Base-by-base conservation (phyloP, 2,329 filamentous ascomycete species). In the Xylariaceae sp. region DNA sequence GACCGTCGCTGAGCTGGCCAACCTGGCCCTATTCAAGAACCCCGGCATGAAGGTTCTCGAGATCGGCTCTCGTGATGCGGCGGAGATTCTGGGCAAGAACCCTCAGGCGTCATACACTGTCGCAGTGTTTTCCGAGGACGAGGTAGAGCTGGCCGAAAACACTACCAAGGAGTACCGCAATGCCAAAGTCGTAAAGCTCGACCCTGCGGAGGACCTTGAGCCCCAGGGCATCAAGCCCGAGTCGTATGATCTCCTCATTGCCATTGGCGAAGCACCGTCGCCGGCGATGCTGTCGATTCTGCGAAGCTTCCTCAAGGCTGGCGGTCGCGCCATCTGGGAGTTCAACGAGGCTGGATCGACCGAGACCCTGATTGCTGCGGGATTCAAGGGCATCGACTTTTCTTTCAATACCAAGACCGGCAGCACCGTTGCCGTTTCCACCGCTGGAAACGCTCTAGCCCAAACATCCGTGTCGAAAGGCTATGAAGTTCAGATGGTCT, bases 1-100 rank as follows among this genome's bases (percentile, higher is more conserved):
- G n/a, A 29, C 27, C n/a, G 22, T 37, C 11, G 3, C 32, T 8
- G 40, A 44, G 12, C 23, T 48, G 12, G 34, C 38, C 5, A 41
- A 37, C 19, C 36, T 49, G 18, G 45, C 44, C n/a, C 30, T 49
- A n/a, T 56, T 54, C 50, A 56, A 52, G 32, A 38, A 45, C 23
- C 44, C 51, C 5, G 31, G 29, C 15, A 18, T 35, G 19, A 50
- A 44, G 26, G 32, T 47, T 10, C 29, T 53, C 8, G 43, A 49
- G 15, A 18, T 48, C 11, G 50, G 43, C 13, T 28, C 29, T 5
- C 31, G 28, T 7, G 32, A 37, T 16, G 45, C 43, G 2, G 18
- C 19, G 5, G 25, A 30, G 14, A 33, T 39, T 29, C 35, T 45
- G 3, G 15, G 28, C 16, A 34, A 33, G 30, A 35, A 37, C 21